A percentile compares a stretch with the other conserved stretches of the same genome.
Conservation (phyloP, 768 basidiomycete genomes). For the Termitomyces sp. region DNA sequence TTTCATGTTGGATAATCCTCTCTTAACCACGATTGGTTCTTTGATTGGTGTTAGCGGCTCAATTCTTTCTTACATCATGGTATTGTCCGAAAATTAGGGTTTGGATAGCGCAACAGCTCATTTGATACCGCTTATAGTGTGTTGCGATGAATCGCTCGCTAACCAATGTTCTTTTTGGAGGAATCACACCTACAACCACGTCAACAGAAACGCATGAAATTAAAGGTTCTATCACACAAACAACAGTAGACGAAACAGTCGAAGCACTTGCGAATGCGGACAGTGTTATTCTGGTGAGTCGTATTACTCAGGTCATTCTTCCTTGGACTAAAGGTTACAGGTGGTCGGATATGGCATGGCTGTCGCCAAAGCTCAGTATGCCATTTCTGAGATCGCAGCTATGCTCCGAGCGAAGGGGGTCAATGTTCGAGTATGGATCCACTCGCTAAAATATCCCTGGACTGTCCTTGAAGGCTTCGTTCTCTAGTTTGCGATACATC, state of each 20-base stretch:
- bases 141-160: slow-evolving; percentile 90
- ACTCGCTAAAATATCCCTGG: background rate
- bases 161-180: slow-evolving; percentile 84
- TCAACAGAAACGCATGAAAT: slow-evolving; percentile 63
- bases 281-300: slow-evolving; percentile 67
- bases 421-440: slow-evolving; percentile 57
- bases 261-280: slow-evolving; percentile 77
- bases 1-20: slow-evolving; percentile 85
- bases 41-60: slow-evolving; percentile 89
- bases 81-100: slow-evolving; percentile 18
- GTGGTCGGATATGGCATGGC: slow-evolving; percentile 91
- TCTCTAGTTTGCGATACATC: slow-evolving; percentile 72
- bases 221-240: slow-evolving; percentile 78
- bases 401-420: slow-evolving; percentile 70
- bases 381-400: slow-evolving; percentile 68
- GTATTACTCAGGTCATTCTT: background rate
- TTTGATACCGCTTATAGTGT: slow-evolving; percentile 44
- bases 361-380: slow-evolving; percentile 86
- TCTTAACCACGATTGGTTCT: slow-evolving; percentile 79
- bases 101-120: background rate
- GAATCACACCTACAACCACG: slow-evolving; percentile 52
- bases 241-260: slow-evolving; percentile 75
- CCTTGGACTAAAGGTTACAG: slow-evolving; percentile 26
- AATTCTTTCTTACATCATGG: slow-evolving; percentile 92
- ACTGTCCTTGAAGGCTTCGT: background rate